Conservation (phyloP, 1,139 yeast genomes). For the Saccharomyces pastorianus region DNA sequence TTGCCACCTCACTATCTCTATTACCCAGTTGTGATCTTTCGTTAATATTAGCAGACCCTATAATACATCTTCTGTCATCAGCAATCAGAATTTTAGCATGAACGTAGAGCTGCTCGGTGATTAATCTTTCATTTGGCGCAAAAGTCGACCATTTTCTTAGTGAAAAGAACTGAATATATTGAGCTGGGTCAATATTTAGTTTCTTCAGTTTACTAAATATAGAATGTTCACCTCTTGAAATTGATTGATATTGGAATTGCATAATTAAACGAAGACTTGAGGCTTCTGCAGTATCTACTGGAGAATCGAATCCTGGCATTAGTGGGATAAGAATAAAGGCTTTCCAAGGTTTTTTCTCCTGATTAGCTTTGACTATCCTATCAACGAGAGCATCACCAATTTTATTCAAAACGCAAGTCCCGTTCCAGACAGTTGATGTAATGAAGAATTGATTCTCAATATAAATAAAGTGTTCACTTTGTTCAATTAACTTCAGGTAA, state of each 20-base stretch:
- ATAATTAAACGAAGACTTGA: constrained; percentile 89
- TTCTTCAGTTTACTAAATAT: constrained; percentile 74
- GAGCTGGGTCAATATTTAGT: constrained; percentile 79
- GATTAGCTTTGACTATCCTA: constrained; percentile 80
- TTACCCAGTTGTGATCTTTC: constrained; percentile 92
- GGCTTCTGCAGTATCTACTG: constrained; percentile 90
- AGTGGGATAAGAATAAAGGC: constrained; percentile 87
- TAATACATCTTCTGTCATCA: constrained; percentile 89
- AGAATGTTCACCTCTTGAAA: constrained; percentile 84
- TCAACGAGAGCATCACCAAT: constrained; percentile 96
- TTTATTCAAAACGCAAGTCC: constrained; percentile 74
- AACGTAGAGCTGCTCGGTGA: constrained; percentile 85
- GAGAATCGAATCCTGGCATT: constrained; percentile 96
- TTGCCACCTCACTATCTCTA: constrained; percentile 92
- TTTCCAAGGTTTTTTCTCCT: constrained; percentile 72
- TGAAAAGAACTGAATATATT: constrained; percentile 86
- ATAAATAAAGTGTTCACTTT: constrained; percentile 86
- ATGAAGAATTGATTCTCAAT: constrained; percentile 92
- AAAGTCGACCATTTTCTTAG: constrained; percentile 92
- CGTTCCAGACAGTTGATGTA: constrained; percentile 81
- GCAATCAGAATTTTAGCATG: constrained; percentile 90
- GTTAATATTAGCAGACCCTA: constrained; percentile 93
- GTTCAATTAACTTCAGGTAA: constrained; percentile 79
- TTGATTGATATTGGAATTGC: constrained; percentile 94
- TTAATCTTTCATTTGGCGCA: constrained; percentile 65